phyloP scores from a whole-genome alignment of 2,329 filamentous ascomycete genomes.

The Diplodia mutila region DNA sequence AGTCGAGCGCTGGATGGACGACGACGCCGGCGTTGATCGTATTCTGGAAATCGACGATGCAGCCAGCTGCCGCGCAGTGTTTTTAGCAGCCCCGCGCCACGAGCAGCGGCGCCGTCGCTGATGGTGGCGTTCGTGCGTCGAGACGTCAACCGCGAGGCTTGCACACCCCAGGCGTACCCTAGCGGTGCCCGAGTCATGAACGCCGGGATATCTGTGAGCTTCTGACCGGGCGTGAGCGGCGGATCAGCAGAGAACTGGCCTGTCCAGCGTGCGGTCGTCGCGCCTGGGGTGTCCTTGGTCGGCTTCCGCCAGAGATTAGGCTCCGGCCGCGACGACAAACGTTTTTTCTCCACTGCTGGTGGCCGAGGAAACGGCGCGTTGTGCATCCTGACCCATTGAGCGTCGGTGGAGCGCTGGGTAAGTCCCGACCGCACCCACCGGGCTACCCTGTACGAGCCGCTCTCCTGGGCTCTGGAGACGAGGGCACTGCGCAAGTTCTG shows the following conservation, averaged over 20 bases:
- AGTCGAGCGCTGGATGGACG: neutral
- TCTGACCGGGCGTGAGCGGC: slow-evolving; percentile 16
- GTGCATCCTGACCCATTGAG: neutral
- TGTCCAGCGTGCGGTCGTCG: slow-evolving; percentile 5
- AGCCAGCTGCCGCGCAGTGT: neutral
- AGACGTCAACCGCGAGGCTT: slow-evolving; percentile 9
- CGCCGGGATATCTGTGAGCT: neutral
- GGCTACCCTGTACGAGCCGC: slow-evolving; percentile 13
- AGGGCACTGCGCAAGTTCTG: neutral
- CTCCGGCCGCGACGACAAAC: slow-evolving; percentile 12
- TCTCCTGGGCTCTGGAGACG: slow-evolving; percentile 14
- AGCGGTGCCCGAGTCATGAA: slow-evolving; percentile 13
- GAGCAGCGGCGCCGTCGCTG: slow-evolving; percentile 3
- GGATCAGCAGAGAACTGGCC: slow-evolving; percentile 17
- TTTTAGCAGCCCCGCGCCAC: slow-evolving; percentile 18
- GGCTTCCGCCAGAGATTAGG: slow-evolving; percentile 16
- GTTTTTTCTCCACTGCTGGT: slow-evolving; percentile 17
- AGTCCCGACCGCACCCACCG: neutral
- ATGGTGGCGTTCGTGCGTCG: slow-evolving; percentile 17
- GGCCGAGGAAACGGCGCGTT: neutral
- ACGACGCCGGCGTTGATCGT: slow-evolving; percentile 7
- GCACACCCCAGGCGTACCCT: slow-evolving; percentile 1
- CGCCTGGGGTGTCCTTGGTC: slow-evolving; percentile 7
- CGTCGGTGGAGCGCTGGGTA: neutral
- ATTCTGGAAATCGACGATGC: slow-evolving; percentile 22